Percentiles rank a stretch among this genome's conserved stretches.
These are phyloP conservation scores for Debaryomyces coudertii DNA, from an alignment of 1,139 yeast species.

Conservation along the genomic window DNA sequence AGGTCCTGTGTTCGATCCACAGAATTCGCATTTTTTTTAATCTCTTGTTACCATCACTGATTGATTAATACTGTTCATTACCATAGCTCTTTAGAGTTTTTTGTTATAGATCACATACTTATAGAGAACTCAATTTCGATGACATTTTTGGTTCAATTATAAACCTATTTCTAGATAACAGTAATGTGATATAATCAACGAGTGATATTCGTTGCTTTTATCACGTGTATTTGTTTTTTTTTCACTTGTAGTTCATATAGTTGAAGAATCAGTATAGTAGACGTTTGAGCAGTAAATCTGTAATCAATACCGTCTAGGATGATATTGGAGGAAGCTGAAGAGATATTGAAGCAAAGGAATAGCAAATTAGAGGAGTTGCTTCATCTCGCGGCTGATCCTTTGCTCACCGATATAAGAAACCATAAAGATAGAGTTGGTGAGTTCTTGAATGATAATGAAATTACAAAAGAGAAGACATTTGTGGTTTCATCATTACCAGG, in stretches of 20 bases:
- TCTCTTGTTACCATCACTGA: not conserved
- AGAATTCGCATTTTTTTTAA: constrained; percentile 40
- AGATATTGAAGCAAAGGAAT: constrained; percentile 9
- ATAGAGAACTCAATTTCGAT: not conserved
- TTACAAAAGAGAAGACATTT: constrained; percentile 6
- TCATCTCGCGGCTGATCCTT: constrained; percentile 13
- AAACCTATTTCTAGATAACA: not conserved
- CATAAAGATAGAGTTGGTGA: not conserved
- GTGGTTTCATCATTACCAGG: constrained; percentile 3
- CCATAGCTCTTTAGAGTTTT: not conserved
- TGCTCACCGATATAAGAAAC: constrained; percentile 5
- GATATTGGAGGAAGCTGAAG: constrained; percentile 8
- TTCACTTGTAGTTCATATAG: not conserved
- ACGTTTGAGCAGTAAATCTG: not conserved
- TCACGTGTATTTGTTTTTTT: constrained; percentile 11
- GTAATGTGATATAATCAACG: not conserved
- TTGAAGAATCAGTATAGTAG: not conserved
- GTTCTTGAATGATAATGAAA: constrained; percentile 11
- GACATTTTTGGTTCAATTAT: not conserved
- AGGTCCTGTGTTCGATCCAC: constrained; percentile 63
- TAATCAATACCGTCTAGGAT: constrained; percentile 2
- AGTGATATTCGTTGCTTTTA: constrained; percentile 10
- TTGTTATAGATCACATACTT: not conserved
- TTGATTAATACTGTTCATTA: not conserved
- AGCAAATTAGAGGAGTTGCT: constrained; percentile 12